Base-by-base conservation (phyloP, 495 filamentous ascomycete species). In the Xylaria grammica region DNA sequence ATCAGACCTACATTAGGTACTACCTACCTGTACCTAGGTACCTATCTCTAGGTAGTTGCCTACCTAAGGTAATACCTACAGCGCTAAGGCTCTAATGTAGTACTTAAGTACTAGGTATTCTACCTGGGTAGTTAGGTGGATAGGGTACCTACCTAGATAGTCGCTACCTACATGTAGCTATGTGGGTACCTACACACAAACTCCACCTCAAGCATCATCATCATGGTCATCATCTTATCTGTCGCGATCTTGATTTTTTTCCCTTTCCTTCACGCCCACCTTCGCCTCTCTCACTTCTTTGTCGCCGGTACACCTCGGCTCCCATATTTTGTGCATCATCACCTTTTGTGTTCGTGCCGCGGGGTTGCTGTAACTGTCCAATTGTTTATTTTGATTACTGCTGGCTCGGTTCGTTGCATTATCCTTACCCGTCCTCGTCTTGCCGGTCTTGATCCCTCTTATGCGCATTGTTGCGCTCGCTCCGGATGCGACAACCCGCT, bases 161-260 rank as follows among this genome's bases (percentile, higher is more conserved):
- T n/a, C n/a, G n/a, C n/a, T n/a, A n/a, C n/a, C n/a, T n/a, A n/a
- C n/a, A n/a, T n/a, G n/a, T 42, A 15, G 6, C 15, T 3, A 42
- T 42, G 40, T 42, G 40, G 40, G 40, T 9, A 42, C 58, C 45
- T 42, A 49, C 44, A 36, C 50, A 32, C 40, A 60, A 50, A 50
- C 58, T 60, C 44, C 58, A 60, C 58, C 44, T 60, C n/a, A n/a
- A n/a, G n/a, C 46, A 42, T 60, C 58, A 60, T 60, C 40, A 59
- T 60, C 58, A 49, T 60, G 27, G 20, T 60, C 44, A 22, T 40
- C 58, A 17, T 60, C 30, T 51, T 51, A 50, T 60, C 6, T 32
- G 55, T 63, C 27, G 50, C 50, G 40, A 27, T 40, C 60, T 53
- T 54, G 32, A 34, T 55, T 48, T 54, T 24, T 9, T 3, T 13